Base-by-base conservation (phyloP, 2,329 filamentous ascomycete genomes). In the Hirsutella thompsonii region DNA sequence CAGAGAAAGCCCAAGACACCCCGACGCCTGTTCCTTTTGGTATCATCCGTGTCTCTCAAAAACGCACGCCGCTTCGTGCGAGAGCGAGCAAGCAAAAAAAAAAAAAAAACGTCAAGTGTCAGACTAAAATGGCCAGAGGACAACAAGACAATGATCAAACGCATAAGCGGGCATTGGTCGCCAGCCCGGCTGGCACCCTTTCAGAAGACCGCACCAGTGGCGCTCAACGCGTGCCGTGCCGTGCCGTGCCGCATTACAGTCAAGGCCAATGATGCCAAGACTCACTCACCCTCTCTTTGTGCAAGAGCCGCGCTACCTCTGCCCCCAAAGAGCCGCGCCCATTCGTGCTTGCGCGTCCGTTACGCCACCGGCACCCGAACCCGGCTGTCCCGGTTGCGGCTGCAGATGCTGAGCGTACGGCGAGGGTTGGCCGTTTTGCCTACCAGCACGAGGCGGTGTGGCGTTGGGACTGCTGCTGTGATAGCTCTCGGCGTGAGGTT, bases 401-500 rank as follows among this genome's bases (percentile, higher is more conserved):
- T 28, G 35, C 3, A n/a, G 14, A n/a, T 39, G 23, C 23, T 26
- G 23, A 6, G 36, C 23, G 23, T 26, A 26, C 6, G 23, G 23
- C 6, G 23, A 26, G 23, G 23, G 23, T 11, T 26, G 23, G 11
- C 23, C 23, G 11, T 6, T 26, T 26, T 6, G 23, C 14, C 32
- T 33, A 18, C 5, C 18, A 5, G 32, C 8, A 14, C 32, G 32
- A n/a, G 14, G 32, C 32, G 32, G 32, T 18, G 32, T 19, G 32
- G n/a, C 32, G 18, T 34, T 5, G 32, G 32, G 1, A 16, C 14
- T 16, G 32, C 26, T 18, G 16, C 16, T 20, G 11, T 37, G n/a
- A 26, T 41, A 42, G 1, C 38, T 37, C 16, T 51, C 47, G 2
- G 53, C 52, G 37, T 53, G 53, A 3, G 55, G 56, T 45, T 59